Conservation (phyloP, 306 rosid genomes). For the Trifolium pratense region DNA sequence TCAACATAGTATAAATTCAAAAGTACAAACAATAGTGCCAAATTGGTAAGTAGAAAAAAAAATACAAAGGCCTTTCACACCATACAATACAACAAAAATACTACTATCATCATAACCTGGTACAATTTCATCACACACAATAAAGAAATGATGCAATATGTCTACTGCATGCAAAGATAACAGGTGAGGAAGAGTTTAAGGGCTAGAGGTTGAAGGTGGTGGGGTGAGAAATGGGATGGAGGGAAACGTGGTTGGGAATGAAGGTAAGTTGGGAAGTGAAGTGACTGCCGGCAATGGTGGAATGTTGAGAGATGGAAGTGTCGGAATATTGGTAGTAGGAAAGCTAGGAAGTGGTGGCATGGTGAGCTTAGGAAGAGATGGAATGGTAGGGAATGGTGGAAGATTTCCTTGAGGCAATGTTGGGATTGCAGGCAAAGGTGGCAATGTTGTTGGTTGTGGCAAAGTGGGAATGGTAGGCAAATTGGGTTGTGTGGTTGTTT, state of each 20-base stretch:
- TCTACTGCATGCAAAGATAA: background rate
- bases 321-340: constrained; percentile 25
- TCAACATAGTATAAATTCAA: background rate
- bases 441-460: constrained; percentile 25
- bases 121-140: background rate
- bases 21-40: background rate
- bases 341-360: constrained; percentile 42
- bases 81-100: background rate
- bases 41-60: background rate
- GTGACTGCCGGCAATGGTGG: constrained; percentile 26
- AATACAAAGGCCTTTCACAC: background rate
- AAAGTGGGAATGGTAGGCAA: constrained; percentile 36
- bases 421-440: constrained; percentile 39
- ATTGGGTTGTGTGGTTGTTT: constrained; percentile 43
- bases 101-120: background rate
- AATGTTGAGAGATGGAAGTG: constrained; percentile 12
- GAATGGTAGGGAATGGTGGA: constrained; percentile 1
- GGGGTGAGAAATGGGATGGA: constrained; percentile 46
- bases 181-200: constrained; percentile 22
- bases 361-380: constrained; percentile 20
- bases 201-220: constrained; percentile 48
- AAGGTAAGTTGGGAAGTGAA: constrained; percentile 24
- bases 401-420: constrained; percentile 2
- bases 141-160: background rate
- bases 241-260: constrained; percentile 40